Evolutionary conservation across 345 rosid species (phyloP), one percentile per base, ranked within the genome.

Genomic region (Passiflora organensis): DNA sequence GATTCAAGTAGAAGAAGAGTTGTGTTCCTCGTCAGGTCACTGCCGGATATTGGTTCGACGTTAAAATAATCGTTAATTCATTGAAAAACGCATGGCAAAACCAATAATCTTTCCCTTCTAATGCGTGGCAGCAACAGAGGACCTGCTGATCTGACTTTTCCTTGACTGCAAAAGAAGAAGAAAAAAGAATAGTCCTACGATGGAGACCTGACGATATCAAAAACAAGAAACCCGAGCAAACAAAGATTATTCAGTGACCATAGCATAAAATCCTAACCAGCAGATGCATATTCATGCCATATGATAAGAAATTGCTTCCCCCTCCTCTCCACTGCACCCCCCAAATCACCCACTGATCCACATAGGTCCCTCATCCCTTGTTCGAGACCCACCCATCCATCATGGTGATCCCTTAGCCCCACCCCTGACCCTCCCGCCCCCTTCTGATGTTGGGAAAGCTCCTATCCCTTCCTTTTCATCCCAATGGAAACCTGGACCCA

Each of bases 191-290:
- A 16, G 64, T 54, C 64, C 45, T 58, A 65, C 64, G 78, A 79
- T 75, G 72, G 81, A 73, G 84, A 82, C 83, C 53, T 75, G 75
- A 61, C 85, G 65, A 55, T 58, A 49, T 17, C 25, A 57, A 68
- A 64, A 72, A 62, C 70, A 63, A 62, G 48, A 64, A 67, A 48
- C 24, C 47, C 62, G 72, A 51, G 5, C 43, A 37, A 11, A 12
- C 42, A 45, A 32, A 51, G 10, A 12, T 63, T 73, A 53, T 60
- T 53, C 19, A 56, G 59, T 25, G 11, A 62, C 45, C 36, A 37
- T 58, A 55, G 51, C 56, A 51, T 32, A 49, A 37, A 66, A 58
- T 23, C 32, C 77, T 69, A 62, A 73, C 52, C 65, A 43, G 13
- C 21, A 20, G 18, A 9, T 19, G 43, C 38, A 19, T 45, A 43